Percentiles rank a stretch among this genome's conserved stretches.
Evolutionary conservation across 2,329 filamentous ascomycete species (phyloP).

Genomic region (Daldinia sp.): DNA sequence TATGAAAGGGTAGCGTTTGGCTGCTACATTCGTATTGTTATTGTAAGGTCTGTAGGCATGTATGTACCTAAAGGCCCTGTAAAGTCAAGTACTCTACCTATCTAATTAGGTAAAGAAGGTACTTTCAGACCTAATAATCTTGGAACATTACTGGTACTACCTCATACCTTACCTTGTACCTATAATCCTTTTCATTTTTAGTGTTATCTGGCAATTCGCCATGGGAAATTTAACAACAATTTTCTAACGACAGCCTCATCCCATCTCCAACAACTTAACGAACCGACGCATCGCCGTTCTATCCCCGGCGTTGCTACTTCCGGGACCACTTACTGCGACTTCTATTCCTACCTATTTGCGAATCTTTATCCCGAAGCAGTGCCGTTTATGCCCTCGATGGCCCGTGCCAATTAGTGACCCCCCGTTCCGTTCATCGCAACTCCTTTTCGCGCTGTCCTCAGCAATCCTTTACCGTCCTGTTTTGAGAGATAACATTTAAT

Average conservation of each 20-base stretch:
- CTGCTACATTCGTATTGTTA: slow-evolving; percentile 5
- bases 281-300: slow-evolving; percentile 31
- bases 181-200: slow-evolving; percentile 24
- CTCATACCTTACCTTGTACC: background rate
- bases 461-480: slow-evolving; percentile 28
- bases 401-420: slow-evolving; percentile 42
- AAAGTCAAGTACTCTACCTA: slow-evolving; percentile 15
- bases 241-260: slow-evolving; percentile 39
- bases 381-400: slow-evolving; percentile 39
- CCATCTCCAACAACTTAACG: slow-evolving; percentile 23
- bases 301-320: slow-evolving; percentile 23
- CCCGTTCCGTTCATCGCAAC: slow-evolving; percentile 23
- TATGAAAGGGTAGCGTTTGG: background rate
- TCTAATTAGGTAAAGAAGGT: slow-evolving; percentile 8
- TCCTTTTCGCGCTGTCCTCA: slow-evolving; percentile 31
- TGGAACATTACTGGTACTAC: background rate
- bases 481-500: slow-evolving; percentile 36
- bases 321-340: slow-evolving; percentile 7
- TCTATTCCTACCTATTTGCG: slow-evolving; percentile 19
- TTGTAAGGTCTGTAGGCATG: background rate
- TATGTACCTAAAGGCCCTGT: slow-evolving; percentile 5
- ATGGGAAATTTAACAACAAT: slow-evolving; percentile 39
- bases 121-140: background rate
- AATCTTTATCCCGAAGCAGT: slow-evolving; percentile 30
- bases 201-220: slow-evolving; percentile 42